Evolutionary conservation across 2,329 filamentous ascomycete species (phyloP), one percentile per base, ranked within the genome.

Genomic region (Trichoderma aggressivum): DNA sequence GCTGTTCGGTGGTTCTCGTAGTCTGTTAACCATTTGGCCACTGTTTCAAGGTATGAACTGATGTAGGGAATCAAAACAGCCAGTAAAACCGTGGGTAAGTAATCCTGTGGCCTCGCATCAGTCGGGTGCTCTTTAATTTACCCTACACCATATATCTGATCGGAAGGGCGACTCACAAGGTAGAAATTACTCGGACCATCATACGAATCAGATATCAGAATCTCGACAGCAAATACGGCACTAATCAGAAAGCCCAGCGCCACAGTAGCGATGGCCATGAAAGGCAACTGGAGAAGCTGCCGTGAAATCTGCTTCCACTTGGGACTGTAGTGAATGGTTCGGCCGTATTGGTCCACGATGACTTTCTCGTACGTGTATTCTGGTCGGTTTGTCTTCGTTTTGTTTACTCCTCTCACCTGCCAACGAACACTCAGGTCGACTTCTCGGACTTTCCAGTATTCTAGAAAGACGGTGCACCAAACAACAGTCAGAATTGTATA

Each of bases 361-460:
- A 88, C 83, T 71, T 86, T 88, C 39, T 92, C 90, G 74, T 88
- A 88, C 70, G 84, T 80, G 79, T 92, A 94, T 66, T 91, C 86
- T 14, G 86, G 85, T 10, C 91, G 85, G 74, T 89, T 90, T 55
- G 86, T 84, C 75, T 93, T 91, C 70, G 93, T 88, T 39, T 82
- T 84, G 6, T 88, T 89, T 5, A 94, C 90, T 10, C 90, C 90
- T 67, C 87, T 87, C 8, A 93, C 91, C 24, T 88, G 86, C 92
- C 92, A 94, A 59, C 91, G 87, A 24, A 94, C 86, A 63, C 88
- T 87, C 1, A 94, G 84, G 74, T 94, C 92, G 4, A 86, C 82
- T 77, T 94, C 90, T 73, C 91, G 89, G 60, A 93, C 88, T 80
- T 92, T 94, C 92, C 92, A 94, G 79, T 90, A 94, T 77, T 94